phyloP scores from a whole-genome alignment of 306 rosid species.

The Psophocarpus tetragonolobus region DNA sequence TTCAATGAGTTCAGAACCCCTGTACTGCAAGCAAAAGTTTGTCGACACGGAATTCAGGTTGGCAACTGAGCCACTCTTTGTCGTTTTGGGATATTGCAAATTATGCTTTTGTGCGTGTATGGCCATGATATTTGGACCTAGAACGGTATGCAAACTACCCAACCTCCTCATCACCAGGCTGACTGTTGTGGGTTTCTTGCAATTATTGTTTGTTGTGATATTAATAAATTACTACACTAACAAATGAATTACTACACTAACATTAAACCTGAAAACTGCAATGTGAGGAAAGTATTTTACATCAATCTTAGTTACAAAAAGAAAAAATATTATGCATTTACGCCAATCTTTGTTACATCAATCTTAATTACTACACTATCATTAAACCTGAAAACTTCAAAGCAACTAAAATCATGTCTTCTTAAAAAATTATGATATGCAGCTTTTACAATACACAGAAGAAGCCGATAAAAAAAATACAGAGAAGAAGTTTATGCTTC shows the following conservation, averaged over 20 bases:
- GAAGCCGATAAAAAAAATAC: too few relatives aligned
- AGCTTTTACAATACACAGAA: neutral
- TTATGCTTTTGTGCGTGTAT: neutral
- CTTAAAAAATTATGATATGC: neutral
- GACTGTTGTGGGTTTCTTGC: neutral
- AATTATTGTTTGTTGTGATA: constrained; percentile 4
- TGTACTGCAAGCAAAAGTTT: constrained; percentile 5
- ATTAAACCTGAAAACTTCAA: neutral
- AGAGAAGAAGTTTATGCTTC: constrained; percentile 19
- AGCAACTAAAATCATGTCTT: neutral
- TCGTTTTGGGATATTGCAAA: constrained; percentile 1
- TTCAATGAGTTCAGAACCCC: constrained; percentile 23
- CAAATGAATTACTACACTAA: neutral
- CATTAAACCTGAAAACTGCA: constrained; percentile 16
- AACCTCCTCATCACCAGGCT: neutral
- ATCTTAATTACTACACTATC: too few relatives aligned
- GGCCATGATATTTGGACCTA: neutral
- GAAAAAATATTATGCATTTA: neutral
- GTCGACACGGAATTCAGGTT: constrained; percentile 5
- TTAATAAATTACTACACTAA: neutral
- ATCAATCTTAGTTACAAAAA: neutral
- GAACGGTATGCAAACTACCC: neutral
- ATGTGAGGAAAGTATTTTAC: neutral
- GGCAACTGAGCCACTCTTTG: constrained; percentile 1
- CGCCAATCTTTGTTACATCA: too few relatives aligned